Evolutionary conservation across 2,329 filamentous ascomycete species (phyloP), one percentile per base, ranked within the genome.

Genomic region (Rasamsonia emersonii): DNA sequence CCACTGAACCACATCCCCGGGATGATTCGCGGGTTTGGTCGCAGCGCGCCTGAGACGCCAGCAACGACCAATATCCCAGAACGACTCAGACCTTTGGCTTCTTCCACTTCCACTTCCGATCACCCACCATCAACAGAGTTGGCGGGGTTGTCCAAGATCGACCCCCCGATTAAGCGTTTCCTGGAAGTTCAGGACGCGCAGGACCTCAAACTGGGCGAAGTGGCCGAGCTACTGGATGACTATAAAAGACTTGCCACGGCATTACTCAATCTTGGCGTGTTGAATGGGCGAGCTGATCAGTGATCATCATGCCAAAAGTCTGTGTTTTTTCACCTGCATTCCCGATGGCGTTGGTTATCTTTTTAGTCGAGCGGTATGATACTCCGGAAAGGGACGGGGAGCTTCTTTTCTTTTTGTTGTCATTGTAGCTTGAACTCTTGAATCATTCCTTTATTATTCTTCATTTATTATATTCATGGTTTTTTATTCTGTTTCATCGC

Each of bases 1-100:
- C 86, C 86, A 3, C 79, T 93, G 54, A 84, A 78, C 26, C 75
- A 85, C 31, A 73, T 93, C 31, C 77, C 81, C 6, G 71, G 77
- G 19, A 86, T 91, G 52, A 80, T 93, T 44, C 76, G 82, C 35
- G 79, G 78, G 1, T 89, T 93, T 46, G 82, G 84, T 16, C 59
- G 62, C 27, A 54, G 43, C 23, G 39, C 51, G 3, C 49, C 65
- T 14, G 58, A 65, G 13, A 58, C 65, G 6, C 68, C 47, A 26
- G 47, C 65, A 6, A 55, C 58, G 7, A 60, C 69, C 11, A 23
- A 23, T 23, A 11, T 30, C 4, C 18, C 21, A n/a, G 33, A 35
- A 18, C 27, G 33, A 10, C 33, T 28, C 9, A 30, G 21, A 26
- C 14, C 30, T 13, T 10, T 13, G 10, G 15, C 26, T 24, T 24